Conservation (phyloP, 352 stramenopile genomes). For the Pythium diclinum region DNA sequence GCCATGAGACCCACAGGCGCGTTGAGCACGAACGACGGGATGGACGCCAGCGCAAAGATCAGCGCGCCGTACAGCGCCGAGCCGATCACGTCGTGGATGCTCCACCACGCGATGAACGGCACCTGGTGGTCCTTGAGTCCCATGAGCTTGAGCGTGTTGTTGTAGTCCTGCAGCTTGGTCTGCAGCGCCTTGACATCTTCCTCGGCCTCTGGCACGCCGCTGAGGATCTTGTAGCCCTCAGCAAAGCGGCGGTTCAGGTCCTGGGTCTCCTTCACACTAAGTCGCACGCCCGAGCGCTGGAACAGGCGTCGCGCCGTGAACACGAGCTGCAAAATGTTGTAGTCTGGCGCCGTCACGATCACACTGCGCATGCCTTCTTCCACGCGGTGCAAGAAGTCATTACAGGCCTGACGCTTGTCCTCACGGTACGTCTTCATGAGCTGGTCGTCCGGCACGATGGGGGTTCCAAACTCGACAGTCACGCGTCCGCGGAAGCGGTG, state of each 20-base stretch:
- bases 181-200: constrained; percentile 61
- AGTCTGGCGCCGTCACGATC: constrained; percentile 97
- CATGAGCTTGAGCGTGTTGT: constrained; percentile 81
- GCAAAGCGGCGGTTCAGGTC: constrained; percentile 91
- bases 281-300: constrained; percentile 80
- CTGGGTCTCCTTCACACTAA: constrained; percentile 89
- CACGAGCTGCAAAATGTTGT: constrained; percentile 94
- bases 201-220: constrained; percentile 54
- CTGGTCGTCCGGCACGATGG: constrained; percentile 81
- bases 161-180: constrained; percentile 83
- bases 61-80: constrained; percentile 81
- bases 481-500: constrained; percentile 96
- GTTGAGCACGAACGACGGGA: constrained; percentile 91
- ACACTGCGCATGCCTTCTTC: constrained; percentile 89
- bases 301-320: constrained; percentile 95
- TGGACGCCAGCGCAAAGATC: constrained; percentile 88
- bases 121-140: constrained; percentile 91
- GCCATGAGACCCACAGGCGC: constrained; percentile 86
- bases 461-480: constrained; percentile 95
- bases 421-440: constrained; percentile 87
- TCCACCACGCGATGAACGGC: constrained; percentile 84
- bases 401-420: constrained; percentile 81
- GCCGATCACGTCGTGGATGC: constrained; percentile 86
- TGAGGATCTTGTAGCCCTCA: constrained; percentile 86
- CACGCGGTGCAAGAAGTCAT: constrained; percentile 78